Evolutionary conservation across 768 basidiomycete genomes (phyloP), one percentile per base, ranked within the genome.

Genomic region (Mycena galopus): DNA sequence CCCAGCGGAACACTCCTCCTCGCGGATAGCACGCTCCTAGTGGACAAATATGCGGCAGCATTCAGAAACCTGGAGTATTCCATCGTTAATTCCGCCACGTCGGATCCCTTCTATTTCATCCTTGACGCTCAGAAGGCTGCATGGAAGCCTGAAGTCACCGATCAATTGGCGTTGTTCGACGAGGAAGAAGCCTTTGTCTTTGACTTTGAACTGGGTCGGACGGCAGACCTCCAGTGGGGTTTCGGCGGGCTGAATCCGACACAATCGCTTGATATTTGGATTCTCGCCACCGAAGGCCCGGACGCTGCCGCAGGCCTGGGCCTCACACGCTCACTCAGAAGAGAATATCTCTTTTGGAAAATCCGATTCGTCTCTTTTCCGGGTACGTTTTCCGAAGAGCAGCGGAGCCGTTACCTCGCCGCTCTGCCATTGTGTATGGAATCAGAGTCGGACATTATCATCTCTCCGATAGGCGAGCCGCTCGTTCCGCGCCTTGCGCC

Each of bases 361-460:
- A 61, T 69, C 23, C 58, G 59, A 11, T 62, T 69, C 19, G 67
- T 62, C 29, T 53, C 59, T 27, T 69, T 69, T 35, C 59, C 67
- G 17, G 19, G 11, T 17, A n/a, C 60, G 5, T 61, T 69, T 44
- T 14, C 59, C 7, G 27, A 61, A 6, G 37, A 33, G 16, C 12
- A n/a, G 9, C 67, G 21, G 2, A 39, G 10, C 27, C n/a, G 53
- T 16, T 30, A 2, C 29, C 35, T 69, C 12, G 12, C 2, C 1
- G 23, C 33, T 27, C 25, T 69, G 27, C 67, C 67, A 2, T n/a
- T 2, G 2, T 69, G 33, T 33, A 6, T 69, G 33, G 25, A n/a
- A 19, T 14, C 5, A 21, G 67, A 69, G 17, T 51, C 21, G 4
- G 67, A 69, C 7, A 55, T 69, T n/a, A 29, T 69, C 10, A 53